Evolutionary conservation across 2,329 filamentous ascomycete species (phyloP).

Genomic region (Diplodia mutila): DNA sequence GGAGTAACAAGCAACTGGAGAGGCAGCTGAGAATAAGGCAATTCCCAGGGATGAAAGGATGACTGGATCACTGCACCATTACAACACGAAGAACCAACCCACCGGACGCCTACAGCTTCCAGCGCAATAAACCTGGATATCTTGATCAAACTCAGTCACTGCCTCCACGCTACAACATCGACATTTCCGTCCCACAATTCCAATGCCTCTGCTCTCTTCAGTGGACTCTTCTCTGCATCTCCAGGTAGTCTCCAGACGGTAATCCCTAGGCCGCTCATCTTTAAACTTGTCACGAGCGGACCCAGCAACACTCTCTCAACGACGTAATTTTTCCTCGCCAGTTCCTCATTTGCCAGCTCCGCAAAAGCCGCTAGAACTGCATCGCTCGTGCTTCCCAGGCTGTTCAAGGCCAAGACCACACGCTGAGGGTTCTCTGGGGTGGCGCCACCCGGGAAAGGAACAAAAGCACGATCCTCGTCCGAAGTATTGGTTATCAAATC

Average conservation of each 20-base stretch:
- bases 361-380: conserved; percentile 42
- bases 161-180: conserved; percentile 43
- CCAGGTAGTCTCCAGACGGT: conserved; percentile 42
- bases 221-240: conserved; percentile 31
- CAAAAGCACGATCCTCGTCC: conserved; percentile 41
- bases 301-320: conserved; percentile 41
- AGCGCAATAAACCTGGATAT: neutral
- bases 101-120: neutral
- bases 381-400: conserved; percentile 42
- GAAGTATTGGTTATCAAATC: conserved; percentile 39
- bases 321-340: conserved; percentile 36
- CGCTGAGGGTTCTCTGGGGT: neutral
- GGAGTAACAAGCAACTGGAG: neutral
- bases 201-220: conserved; percentile 35
- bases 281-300: conserved; percentile 42
- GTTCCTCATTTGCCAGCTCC: conserved; percentile 37
- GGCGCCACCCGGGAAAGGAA: conserved; percentile 41
- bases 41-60: neutral
- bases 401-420: conserved; percentile 42
- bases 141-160: conserved; percentile 29
- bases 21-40: no score
- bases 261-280: conserved; percentile 46
- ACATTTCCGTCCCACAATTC: conserved; percentile 42
- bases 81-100: neutral
- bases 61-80: neutral